Conservation (phyloP, 1,139 yeast genomes). For the Saccharomyces hybrid region DNA sequence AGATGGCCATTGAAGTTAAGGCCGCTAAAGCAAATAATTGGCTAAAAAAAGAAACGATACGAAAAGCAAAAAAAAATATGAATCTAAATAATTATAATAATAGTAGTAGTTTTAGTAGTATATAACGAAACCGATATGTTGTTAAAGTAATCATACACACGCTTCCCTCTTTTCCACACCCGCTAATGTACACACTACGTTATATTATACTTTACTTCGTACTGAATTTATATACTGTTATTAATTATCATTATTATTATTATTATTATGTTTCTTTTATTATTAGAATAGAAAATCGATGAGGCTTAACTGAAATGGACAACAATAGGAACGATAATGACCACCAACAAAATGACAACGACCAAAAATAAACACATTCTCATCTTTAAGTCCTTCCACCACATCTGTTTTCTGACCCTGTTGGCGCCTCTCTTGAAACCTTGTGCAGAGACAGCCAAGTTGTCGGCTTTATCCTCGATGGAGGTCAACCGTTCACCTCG, state of each 20-base stretch:
- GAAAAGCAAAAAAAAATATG: not conserved
- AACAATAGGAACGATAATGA: constrained; percentile 89
- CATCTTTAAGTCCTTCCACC: constrained; percentile 99
- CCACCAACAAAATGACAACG: constrained; percentile 69
- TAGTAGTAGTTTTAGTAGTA: not conserved
- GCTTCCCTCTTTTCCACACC: not conserved
- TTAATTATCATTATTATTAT: not conserved
- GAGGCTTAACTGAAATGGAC: constrained; percentile 58
- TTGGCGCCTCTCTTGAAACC: constrained; percentile 97
- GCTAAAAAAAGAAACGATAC: not conserved
- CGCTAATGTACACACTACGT: not conserved
- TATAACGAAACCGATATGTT: not conserved
- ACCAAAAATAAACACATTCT: constrained; percentile 83
- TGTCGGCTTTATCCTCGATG: constrained; percentile 89
- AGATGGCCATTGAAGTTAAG: constrained; percentile 15
- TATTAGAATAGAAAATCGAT: not conserved
- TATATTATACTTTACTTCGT: not conserved
- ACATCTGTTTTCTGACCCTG: constrained; percentile 96
- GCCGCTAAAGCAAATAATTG: not conserved
- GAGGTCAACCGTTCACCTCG: constrained; percentile 89
- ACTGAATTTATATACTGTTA: not conserved
- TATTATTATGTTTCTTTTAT: not conserved
- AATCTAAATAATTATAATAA: not conserved
- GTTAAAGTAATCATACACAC: not conserved
- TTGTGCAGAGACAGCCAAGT: constrained; percentile 86